Evolutionary conservation across 2,329 filamentous ascomycete species (phyloP), one percentile per base, ranked within the genome.

Genomic region (Bipolaris victoriae): DNA sequence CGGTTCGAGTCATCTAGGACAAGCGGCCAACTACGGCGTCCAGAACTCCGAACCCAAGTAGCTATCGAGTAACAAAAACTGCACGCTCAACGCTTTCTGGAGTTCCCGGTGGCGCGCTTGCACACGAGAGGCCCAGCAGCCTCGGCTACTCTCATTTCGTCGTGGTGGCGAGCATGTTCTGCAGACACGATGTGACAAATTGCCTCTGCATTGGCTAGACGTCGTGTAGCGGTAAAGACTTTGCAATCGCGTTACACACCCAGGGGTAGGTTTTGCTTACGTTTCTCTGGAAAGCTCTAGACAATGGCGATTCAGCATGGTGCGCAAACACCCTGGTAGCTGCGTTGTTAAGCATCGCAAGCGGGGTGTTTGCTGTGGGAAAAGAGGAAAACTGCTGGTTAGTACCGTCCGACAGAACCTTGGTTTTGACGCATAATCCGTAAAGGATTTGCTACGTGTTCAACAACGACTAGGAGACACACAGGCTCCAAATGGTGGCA

Each of bases 11-110:
- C 41, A 52, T 57, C 29, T 15, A 46, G 43, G 26, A 57, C 52
- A 53, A 62, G 60, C 53, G 62, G 62, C 56, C 48, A 54, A 61
- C 45, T 50, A 47, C 52, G 45, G 52, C 56, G 46, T 55, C 49
- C 41, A 43, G 57, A 55, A 55, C 51, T 61, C 58, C 65, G 63
- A 69, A 69, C 26, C 55, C 16, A 10, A 39, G 51, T 55, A 55
- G 58, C 58, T 58, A 75, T 76, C 73, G 71, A 76, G 73, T 76
- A 76, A 76, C 71, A 54, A 63, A 69, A 64, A 67, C 60, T 60
- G 36, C 20, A 57, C 24, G 49, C 50, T 37, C 54, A 39, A 24
- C 29, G 13, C 44, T 22, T 53, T 52, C 47, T 58, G 49, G 35
- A 24, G 44, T 44, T 33, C 26, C 52, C 47, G 54, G 60, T 64